phyloP scores from a whole-genome alignment of 2,329 filamentous ascomycete genomes.

The Paradendryphiella salina region DNA sequence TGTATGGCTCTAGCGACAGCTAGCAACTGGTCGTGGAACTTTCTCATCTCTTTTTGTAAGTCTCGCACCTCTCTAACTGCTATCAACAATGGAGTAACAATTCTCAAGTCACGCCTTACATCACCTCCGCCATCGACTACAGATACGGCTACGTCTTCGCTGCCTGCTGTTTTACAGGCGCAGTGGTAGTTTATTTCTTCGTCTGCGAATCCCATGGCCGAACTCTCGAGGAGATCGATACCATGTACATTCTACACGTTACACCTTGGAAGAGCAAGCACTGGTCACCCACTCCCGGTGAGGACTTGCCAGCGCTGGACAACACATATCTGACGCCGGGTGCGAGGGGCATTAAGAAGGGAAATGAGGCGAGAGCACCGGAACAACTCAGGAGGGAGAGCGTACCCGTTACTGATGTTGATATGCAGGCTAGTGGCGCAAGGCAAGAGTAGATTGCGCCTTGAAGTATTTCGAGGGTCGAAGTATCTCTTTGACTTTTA shows the following conservation, averaged over 20 bases:
- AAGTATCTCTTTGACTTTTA: neutral
- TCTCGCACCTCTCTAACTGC: neutral
- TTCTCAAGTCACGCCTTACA: constrained; percentile 68
- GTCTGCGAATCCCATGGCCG: constrained; percentile 74
- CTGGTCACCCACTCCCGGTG: constrained; percentile 51
- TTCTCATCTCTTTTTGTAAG: constrained; percentile 60
- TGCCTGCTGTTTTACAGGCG: constrained; percentile 67
- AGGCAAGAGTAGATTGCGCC: constrained; percentile 4
- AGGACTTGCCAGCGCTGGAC: constrained; percentile 41
- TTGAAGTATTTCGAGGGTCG: neutral
- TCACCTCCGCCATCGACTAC: constrained; percentile 71
- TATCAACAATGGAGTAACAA: neutral
- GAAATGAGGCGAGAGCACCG: constrained; percentile 36
- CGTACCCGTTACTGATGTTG: constrained; percentile 18
- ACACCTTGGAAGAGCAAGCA: constrained; percentile 64
- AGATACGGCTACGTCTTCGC: constrained; percentile 77
- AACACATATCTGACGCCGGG: constrained; percentile 42
- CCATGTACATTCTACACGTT: constrained; percentile 68
- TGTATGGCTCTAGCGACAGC: constrained; percentile 53
- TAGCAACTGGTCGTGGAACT: constrained; percentile 52
- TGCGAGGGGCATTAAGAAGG: constrained; percentile 42
- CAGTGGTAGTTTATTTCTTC: constrained; percentile 74
- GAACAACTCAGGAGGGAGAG: constrained; percentile 29
- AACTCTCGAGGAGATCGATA: constrained; percentile 76
- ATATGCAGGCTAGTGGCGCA: constrained; percentile 20